Base-by-base conservation (phyloP, 345 rosid genomes). In the Eutrema yunnanense region DNA sequence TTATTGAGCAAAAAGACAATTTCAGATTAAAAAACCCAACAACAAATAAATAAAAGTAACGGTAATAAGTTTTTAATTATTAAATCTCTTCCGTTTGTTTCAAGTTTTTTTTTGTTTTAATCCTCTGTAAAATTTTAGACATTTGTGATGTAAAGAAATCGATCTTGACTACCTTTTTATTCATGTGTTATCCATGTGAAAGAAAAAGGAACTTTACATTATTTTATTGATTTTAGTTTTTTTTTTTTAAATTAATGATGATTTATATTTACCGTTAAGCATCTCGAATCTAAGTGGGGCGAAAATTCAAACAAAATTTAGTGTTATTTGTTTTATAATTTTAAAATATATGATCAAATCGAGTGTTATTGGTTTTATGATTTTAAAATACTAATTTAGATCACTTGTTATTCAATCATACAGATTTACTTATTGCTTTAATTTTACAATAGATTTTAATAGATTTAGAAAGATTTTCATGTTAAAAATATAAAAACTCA, bases 1-100 rank as follows among this genome's bases (percentile, higher is more conserved):
- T 34, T 90, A 92, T 74, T 94, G 71, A 86, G 68, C 56, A 58
- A 71, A 52, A 52, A 66, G 8, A 10, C 53, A 27, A 14, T 59
- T 52, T 44, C 62, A 51, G 49, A 34, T 69, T 55, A 14, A 29
- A 61, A 63, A 46, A 19, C 1, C 22, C 22, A 19, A 32, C 12
- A 44, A 32, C 2, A 22, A 16, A 37, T 8, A 6, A 69, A 48
- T 44, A 75, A 69, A 22, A 55, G 55, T 76, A 62, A 69, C 51
- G 41, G 69, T 63, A 69, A 76, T 22, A 19, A 63, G 44, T 34
- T 55, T 50, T 58, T 55, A 61, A 5, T 75, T 54, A 75, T 36
- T 46, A 32, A 44, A 61, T 43, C 29, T 60, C 37, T 29, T 22
- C n/a, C 52, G 38, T 54, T 53, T 69, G 63, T 40, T 52, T 68